Conservation (phyloP, 2,329 filamentous ascomycete species). For the Fusarium poae region DNA sequence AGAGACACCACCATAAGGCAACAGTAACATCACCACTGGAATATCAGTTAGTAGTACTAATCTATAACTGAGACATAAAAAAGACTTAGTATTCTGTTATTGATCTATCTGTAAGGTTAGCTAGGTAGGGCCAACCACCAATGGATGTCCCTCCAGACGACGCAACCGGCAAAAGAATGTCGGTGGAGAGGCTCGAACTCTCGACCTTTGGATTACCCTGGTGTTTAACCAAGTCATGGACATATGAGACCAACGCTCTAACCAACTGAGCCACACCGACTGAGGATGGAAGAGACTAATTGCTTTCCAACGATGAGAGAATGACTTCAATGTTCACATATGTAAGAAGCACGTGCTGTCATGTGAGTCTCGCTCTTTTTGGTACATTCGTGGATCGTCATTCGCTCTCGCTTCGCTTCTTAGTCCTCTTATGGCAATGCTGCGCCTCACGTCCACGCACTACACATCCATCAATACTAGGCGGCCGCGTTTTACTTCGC, state of each 20-base stretch:
- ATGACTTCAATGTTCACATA: accelerated
- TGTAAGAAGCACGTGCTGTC: background rate
- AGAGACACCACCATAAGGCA: background rate
- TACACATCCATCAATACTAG: conserved; percentile 11
- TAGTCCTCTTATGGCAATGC: background rate
- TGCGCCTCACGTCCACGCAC: conserved; percentile 25
- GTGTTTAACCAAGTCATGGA: conserved; percentile 37
- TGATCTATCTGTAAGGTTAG: too few species aligned
- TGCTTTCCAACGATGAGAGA: too few species aligned
- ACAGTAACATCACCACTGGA: too few species aligned
- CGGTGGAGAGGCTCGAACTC: conserved; percentile 47
- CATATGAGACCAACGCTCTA: conserved; percentile 57
- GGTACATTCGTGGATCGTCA: background rate
- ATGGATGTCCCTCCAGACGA: background rate
- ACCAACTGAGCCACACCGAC: conserved; percentile 56
- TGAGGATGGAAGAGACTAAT: too few species aligned
- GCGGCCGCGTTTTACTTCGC: conserved; percentile 26
- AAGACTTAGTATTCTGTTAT: too few species aligned
- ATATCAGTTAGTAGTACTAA: too few species aligned
- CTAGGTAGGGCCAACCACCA: too few species aligned
- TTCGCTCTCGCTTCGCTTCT: conserved; percentile 3
- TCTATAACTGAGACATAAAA: too few species aligned
- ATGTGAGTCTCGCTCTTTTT: background rate
- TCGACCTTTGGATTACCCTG: conserved; percentile 49
- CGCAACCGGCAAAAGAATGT: background rate